Percentiles rank a stretch among this genome's conserved stretches.
Evolutionary conservation across 1,284 basidiomycete species (phyloP).

Genomic region (Sporisorium scitamineum): DNA sequence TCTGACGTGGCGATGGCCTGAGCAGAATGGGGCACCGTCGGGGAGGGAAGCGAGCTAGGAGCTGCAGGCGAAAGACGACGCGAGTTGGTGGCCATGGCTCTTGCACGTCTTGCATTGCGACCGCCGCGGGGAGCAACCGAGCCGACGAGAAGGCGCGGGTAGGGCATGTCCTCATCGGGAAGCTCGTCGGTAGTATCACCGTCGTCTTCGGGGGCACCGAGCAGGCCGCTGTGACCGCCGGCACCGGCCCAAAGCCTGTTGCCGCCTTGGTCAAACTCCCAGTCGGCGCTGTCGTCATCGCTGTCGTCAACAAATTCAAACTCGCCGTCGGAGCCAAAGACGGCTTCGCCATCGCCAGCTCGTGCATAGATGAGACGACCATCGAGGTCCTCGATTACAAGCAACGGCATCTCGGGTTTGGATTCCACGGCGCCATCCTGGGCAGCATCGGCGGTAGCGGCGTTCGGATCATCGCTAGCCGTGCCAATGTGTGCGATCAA

Average conservation of each 20-base stretch:
- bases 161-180: slow-evolving; percentile 68
- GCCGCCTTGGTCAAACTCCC: slow-evolving; percentile 46
- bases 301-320: slow-evolving; percentile 68
- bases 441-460: slow-evolving; percentile 16
- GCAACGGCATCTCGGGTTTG: slow-evolving; percentile 61
- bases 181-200: slow-evolving; percentile 69
- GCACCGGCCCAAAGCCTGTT: slow-evolving; percentile 32
- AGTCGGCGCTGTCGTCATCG: slow-evolving; percentile 61
- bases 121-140: slow-evolving; percentile 66
- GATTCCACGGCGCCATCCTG: slow-evolving; percentile 16
- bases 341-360: slow-evolving; percentile 68
- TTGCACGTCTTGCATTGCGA: slow-evolving; percentile 61
- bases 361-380: slow-evolving; percentile 68
- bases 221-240: slow-evolving; percentile 19
- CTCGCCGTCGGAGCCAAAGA: slow-evolving; percentile 69
- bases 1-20: slow-evolving; percentile 15
- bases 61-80: slow-evolving; percentile 57
- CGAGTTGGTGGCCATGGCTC: slow-evolving; percentile 64
- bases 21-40: slow-evolving; percentile 24
- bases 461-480: slow-evolving; percentile 14
- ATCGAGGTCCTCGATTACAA: slow-evolving; percentile 69
- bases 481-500: slow-evolving; percentile 62
- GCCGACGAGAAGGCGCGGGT: slow-evolving; percentile 65
- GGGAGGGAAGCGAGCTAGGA: slow-evolving; percentile 42
- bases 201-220: slow-evolving; percentile 54